These are phyloP conservation scores for Fraxinus dipetala DNA, from an alignment of 305 asterid species.

Conservation along the genomic window DNA sequence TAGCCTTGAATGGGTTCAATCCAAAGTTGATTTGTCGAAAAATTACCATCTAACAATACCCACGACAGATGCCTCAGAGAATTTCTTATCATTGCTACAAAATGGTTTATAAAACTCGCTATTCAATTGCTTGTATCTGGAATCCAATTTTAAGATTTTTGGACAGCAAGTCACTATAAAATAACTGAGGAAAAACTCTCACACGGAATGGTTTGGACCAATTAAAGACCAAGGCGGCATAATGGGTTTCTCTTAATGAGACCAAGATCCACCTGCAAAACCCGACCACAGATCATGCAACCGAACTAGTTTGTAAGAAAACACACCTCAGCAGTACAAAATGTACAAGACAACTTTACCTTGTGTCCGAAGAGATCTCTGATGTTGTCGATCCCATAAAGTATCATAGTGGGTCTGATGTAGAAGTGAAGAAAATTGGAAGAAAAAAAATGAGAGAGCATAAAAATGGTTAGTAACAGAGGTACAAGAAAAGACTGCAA, in stretches of 20 bases:
- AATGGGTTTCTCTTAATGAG: conserved; percentile 77
- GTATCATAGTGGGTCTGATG: conserved; percentile 91
- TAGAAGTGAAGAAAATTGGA: background rate
- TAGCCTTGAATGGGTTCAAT: background rate
- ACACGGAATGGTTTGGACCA: background rate
- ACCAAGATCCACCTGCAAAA: conserved; percentile 79
- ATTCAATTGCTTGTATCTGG: background rate
- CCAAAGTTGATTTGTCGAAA: background rate
- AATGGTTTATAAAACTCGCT: background rate
- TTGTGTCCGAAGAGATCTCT: conserved; percentile 97
- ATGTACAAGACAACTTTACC: conserved; percentile 38
- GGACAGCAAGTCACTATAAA: background rate
- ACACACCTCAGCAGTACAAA: background rate
- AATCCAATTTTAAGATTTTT: background rate
- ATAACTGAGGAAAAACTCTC: background rate
- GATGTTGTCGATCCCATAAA: conserved; percentile 82
- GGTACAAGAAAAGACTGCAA: background rate
- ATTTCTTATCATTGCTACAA: background rate
- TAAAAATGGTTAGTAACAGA: background rate
- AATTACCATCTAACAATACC: background rate
- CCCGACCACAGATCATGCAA: conserved; percentile 11
- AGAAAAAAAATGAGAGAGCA: background rate
- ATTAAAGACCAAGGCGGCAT: conserved; percentile 71
- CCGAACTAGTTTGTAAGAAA: background rate
- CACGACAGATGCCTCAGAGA: background rate